Percentiles rank a stretch among this genome's conserved stretches.
These are phyloP conservation scores for Luzula sylvatica DNA, from an alignment of 176 grass and related monocot species.

Conservation along the genomic window DNA sequence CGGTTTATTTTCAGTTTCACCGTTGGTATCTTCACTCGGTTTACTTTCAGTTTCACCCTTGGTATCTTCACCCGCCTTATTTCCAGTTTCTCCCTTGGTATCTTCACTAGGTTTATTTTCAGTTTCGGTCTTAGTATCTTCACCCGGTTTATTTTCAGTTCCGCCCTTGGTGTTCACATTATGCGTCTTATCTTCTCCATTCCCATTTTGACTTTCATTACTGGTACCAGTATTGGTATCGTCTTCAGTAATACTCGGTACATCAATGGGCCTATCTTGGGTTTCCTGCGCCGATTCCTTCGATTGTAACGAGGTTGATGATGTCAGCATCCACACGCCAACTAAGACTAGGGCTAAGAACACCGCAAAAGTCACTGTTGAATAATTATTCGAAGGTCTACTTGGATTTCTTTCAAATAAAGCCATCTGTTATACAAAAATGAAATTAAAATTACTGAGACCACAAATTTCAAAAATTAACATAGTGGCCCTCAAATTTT, in stretches of 20 bases:
- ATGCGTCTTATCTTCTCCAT: background rate
- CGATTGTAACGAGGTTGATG: slow-evolving; percentile 23
- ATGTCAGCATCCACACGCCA: slow-evolving; percentile 64
- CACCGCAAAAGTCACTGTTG: slow-evolving; percentile 42
- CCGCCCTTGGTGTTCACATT: slow-evolving; percentile 1
- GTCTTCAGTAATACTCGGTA: slow-evolving; percentile 43
- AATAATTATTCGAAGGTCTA: slow-evolving; percentile 49
- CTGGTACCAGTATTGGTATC: slow-evolving; percentile 32
- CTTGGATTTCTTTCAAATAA: slow-evolving; percentile 60
- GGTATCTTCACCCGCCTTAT: background rate
- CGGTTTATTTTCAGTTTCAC: background rate
- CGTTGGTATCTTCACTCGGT: background rate
- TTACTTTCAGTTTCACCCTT: background rate
- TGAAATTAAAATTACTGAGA: too few species aligned
- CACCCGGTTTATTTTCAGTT: background rate
- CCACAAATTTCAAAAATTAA: background rate
- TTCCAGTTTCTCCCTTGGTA: slow-evolving; percentile 15
- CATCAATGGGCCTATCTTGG: slow-evolving; percentile 66
- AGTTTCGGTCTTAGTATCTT: slow-evolving; percentile 1
- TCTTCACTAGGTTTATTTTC: slow-evolving; percentile 8
- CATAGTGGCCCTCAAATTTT: background rate
- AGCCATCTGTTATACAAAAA: slow-evolving; percentile 35
- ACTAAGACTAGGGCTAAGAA: slow-evolving; percentile 66
- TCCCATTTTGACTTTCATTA: slow-evolving; percentile 12
- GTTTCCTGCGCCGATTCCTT: slow-evolving; percentile 25